Evolutionary conservation across 1,284 basidiomycete genomes (phyloP).

Genomic region (Stereum hirsutum): DNA sequence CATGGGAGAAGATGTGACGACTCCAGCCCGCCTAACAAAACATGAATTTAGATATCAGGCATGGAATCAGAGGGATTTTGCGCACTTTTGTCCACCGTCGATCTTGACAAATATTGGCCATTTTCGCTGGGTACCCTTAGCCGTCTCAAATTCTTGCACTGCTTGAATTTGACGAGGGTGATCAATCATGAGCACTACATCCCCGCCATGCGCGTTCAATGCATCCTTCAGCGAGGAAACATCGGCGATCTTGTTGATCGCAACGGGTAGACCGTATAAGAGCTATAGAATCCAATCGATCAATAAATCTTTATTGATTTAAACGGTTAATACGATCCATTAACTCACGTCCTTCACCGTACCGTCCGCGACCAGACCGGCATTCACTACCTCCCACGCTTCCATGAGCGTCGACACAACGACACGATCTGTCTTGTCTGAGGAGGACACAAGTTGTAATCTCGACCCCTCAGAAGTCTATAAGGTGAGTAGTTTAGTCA

Average conservation of each 20-base stretch:
- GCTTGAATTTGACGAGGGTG: slow-evolving; percentile 63
- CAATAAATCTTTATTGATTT: slow-evolving; percentile 4
- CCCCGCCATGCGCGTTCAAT: slow-evolving; percentile 40
- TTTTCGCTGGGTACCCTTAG: slow-evolving; percentile 26
- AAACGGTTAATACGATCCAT: not conserved
- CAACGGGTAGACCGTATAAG: slow-evolving; percentile 70
- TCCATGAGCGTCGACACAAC: slow-evolving; percentile 78
- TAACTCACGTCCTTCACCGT: slow-evolving; percentile 63
- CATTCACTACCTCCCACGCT: slow-evolving; percentile 64
- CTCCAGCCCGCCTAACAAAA: slow-evolving; percentile 67
- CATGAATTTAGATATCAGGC: slow-evolving; percentile 1
- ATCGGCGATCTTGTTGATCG: slow-evolving; percentile 65
- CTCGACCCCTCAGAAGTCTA: slow-evolving; percentile 69
- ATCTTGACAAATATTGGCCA: slow-evolving; percentile 82
- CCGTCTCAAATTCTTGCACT: slow-evolving; percentile 48
- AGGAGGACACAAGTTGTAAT: slow-evolving; percentile 53
- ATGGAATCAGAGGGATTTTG: slow-evolving; percentile 7
- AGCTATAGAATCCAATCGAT: slow-evolving; percentile 39
- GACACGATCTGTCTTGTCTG: slow-evolving; percentile 46
- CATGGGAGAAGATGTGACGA: slow-evolving; percentile 25
- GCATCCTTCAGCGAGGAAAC: slow-evolving; percentile 51
- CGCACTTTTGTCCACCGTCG: slow-evolving; percentile 70
- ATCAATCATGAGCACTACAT: slow-evolving; percentile 67
- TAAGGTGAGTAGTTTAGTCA: too few relatives aligned
- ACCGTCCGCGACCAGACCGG: slow-evolving; percentile 65